Conservation (phyloP, 257 asterid genomes). For the Fraxinus cuspidata region DNA sequence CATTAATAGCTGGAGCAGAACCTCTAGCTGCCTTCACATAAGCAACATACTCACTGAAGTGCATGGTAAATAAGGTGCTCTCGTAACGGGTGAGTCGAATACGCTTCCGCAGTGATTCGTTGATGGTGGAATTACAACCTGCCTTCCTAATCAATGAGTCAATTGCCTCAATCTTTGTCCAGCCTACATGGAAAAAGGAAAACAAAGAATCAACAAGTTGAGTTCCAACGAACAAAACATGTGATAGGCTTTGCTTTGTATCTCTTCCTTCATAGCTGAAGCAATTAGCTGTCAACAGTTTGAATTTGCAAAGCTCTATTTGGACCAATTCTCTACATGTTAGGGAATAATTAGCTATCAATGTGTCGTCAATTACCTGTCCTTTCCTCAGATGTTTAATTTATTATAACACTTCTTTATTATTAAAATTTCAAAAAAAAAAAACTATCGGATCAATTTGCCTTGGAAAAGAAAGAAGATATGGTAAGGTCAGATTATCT, state of each 20-base stretch:
- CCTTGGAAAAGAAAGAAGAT: not conserved
- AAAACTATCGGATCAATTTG: not conserved
- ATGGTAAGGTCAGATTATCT: not conserved
- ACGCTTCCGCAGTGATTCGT: constrained; percentile 49
- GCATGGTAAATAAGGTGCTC: constrained; percentile 85
- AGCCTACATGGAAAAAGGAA: constrained; percentile 43
- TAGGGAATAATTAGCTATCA: not conserved
- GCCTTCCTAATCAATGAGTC: constrained; percentile 86
- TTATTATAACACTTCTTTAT: not conserved
- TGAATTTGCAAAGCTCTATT: not conserved
- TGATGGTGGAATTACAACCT: constrained; percentile 69
- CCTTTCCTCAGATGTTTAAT: not conserved
- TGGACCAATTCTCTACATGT: not conserved
- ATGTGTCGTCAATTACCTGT: not conserved
- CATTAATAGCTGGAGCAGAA: constrained; percentile 67
- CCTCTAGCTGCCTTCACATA: constrained; percentile 81
- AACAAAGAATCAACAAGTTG: constrained; percentile 9
- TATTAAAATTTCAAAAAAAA: constrained; percentile 1
- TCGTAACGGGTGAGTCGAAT: constrained; percentile 80
- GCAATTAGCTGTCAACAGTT: not conserved
- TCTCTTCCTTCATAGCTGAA: constrained; percentile 1
- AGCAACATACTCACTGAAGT: constrained; percentile 66
- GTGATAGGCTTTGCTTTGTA: not conserved
- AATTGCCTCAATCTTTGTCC: constrained; percentile 75
- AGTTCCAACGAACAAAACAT: not conserved